Evolutionary conservation across 1,139 yeast species (phyloP).

Genomic region (Kurtzmaniella quercitrusa): DNA sequence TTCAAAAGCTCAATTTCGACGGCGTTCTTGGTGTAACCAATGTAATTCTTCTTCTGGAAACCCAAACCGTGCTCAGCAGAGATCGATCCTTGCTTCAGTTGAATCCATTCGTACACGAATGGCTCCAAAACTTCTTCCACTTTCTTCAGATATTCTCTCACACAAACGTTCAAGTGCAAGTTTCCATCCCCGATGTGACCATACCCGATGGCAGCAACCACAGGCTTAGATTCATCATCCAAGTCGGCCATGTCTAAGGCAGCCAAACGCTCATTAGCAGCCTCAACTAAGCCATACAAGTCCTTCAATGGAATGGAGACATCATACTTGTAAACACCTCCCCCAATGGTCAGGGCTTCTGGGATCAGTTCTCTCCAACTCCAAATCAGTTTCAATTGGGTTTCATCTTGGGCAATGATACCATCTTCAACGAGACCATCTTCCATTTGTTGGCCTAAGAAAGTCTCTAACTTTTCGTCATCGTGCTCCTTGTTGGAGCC

Average conservation of each 20-base stretch:
- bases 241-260: constrained; percentile 60
- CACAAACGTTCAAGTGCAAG: constrained; percentile 86
- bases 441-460: constrained; percentile 82
- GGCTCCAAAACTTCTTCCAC: constrained; percentile 85
- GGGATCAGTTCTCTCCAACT: constrained; percentile 92
- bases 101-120: constrained; percentile 88
- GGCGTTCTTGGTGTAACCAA: constrained; percentile 75
- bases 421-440: constrained; percentile 83
- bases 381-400: constrained; percentile 83
- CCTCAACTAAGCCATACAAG: constrained; percentile 77
- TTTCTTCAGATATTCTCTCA: constrained; percentile 71
- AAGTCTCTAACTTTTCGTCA: constrained; percentile 71
- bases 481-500: constrained; percentile 90
- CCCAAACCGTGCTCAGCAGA: constrained; percentile 98
- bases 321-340: constrained; percentile 96
- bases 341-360: constrained; percentile 79
- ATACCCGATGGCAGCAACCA: constrained; percentile 83
- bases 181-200: constrained; percentile 98
- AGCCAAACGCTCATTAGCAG: constrained; percentile 54
- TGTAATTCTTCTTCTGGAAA: constrained; percentile 87
- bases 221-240: constrained; percentile 67
- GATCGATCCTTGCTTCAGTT: constrained; percentile 71
- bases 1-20: constrained; percentile 70
- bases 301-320: constrained; percentile 82
- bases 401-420: constrained; percentile 91